A percentile compares a stretch with the other conserved stretches of the same genome.
Conservation (phyloP, 2,329 filamentous ascomycete species). For the Fusarium devonianum region DNA sequence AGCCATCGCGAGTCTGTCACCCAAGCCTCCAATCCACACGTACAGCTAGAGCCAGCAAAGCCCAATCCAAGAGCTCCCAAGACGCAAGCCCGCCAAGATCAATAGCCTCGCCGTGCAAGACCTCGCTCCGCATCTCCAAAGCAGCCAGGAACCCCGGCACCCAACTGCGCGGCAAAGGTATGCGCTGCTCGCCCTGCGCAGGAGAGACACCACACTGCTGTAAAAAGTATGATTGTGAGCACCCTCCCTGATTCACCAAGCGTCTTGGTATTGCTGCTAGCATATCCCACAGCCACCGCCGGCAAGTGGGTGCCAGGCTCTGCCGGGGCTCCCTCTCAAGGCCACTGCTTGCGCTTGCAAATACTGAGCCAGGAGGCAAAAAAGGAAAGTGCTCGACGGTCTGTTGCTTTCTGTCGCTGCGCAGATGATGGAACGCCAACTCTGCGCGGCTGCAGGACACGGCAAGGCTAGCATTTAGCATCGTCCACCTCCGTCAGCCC, state of each 20-base stretch:
- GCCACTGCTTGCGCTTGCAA: too few relatives aligned
- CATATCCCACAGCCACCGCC: constrained; percentile 25
- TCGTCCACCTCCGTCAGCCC: constrained; percentile 19
- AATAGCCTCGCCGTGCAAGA: constrained; percentile 1
- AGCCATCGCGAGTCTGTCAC: constrained; percentile 6
- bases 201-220: constrained; percentile 1
- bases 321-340: neutral
- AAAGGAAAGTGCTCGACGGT: neutral
- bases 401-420: neutral
- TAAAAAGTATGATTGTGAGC: neutral
- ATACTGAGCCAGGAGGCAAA: neutral
- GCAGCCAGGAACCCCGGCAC: neutral
- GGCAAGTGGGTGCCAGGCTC: constrained; percentile 16
- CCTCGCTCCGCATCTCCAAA: too few relatives aligned
- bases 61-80: neutral
- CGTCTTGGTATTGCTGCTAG: constrained; percentile 15
- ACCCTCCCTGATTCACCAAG: constrained; percentile 20
- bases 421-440: too few relatives aligned
- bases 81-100: constrained; percentile 18
- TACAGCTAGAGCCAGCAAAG: neutral
- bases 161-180: constrained; percentile 1
- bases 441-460: neutral
- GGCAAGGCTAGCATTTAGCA: neutral
- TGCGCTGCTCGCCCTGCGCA: constrained; percentile 2
- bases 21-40: constrained; percentile 7